These are phyloP conservation scores for Penicillium nordicum DNA, from an alignment of 2,329 filamentous ascomycete species.

Conservation along the genomic window DNA sequence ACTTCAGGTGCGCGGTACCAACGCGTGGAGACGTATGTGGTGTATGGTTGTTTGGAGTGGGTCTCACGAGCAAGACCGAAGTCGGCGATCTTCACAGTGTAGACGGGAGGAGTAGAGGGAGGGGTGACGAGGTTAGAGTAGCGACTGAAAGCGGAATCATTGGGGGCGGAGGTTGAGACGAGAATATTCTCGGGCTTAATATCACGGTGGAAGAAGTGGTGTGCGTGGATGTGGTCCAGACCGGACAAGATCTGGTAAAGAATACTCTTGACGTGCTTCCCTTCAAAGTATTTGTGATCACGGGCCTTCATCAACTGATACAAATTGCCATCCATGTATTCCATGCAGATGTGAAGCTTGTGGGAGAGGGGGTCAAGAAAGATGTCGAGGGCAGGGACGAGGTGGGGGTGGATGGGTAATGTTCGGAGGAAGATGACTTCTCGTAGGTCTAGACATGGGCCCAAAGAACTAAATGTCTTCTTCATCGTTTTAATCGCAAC, in stretches of 20 bases:
- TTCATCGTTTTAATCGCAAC: conserved; percentile 99
- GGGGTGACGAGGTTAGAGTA: conserved; percentile 93
- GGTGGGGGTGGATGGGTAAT: conserved; percentile 79
- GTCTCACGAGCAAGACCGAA: conserved; percentile 97
- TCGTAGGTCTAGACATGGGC: conserved; percentile 84
- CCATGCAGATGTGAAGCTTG: conserved; percentile 97
- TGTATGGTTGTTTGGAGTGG: conserved; percentile 93
- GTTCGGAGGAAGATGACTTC: conserved; percentile 96
- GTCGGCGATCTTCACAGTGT: conserved; percentile 97
- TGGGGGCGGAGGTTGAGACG: conserved; percentile 82
- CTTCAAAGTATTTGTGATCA: conserved; percentile 90
- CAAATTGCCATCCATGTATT: conserved; percentile 99
- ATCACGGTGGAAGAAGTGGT: conserved; percentile 97
- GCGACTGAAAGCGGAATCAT: conserved; percentile 85
- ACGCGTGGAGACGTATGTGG: conserved; percentile 94
- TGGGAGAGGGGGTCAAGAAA: conserved; percentile 95
- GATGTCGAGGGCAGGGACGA: conserved; percentile 97
- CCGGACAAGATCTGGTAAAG: conserved; percentile 95
- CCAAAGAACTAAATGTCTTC: conserved; percentile 93
- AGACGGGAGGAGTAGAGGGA: conserved; percentile 86
- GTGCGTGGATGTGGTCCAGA: conserved; percentile 93
- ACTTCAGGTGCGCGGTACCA: conserved; percentile 97
- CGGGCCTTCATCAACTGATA: conserved; percentile 99
- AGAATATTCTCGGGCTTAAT: conserved; percentile 99
- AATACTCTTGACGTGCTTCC: conserved; percentile 92